These are phyloP conservation scores for Boletus vermiculosoides DNA, from an alignment of 768 basidiomycete species.

Conservation along the genomic window DNA sequence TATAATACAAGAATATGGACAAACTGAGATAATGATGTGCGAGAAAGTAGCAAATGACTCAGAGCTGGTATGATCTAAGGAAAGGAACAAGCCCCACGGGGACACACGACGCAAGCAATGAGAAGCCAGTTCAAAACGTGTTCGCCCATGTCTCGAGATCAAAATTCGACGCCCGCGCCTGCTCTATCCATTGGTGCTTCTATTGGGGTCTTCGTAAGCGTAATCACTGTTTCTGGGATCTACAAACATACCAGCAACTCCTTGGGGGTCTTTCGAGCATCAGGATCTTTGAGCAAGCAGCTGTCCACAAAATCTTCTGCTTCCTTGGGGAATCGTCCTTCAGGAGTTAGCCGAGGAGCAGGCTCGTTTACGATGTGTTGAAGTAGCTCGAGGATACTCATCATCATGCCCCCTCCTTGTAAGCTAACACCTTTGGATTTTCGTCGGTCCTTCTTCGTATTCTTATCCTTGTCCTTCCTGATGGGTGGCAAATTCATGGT, in stretches of 20 bases:
- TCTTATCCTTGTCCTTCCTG: slow-evolving; percentile 41
- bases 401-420: slow-evolving; percentile 94
- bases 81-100: slow-evolving; percentile 10
- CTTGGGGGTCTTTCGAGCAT: slow-evolving; percentile 78
- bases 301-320: slow-evolving; percentile 86
- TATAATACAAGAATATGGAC: slow-evolving; percentile 34
- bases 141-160: slow-evolving; percentile 82
- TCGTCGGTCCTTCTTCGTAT: slow-evolving; percentile 71
- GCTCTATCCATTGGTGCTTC: slow-evolving; percentile 76
- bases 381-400: slow-evolving; percentile 94
- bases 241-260: slow-evolving; percentile 62
- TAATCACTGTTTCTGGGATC: not conserved
- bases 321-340: slow-evolving; percentile 67
- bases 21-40: slow-evolving; percentile 32
- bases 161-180: slow-evolving; percentile 55
- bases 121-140: slow-evolving; percentile 51
- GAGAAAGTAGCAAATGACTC: slow-evolving; percentile 29
- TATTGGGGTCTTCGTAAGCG: slow-evolving; percentile 31
- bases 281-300: slow-evolving; percentile 90
- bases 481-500: slow-evolving; percentile 44
- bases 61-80: slow-evolving; percentile 26
- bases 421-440: slow-evolving; percentile 91
- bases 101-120: slow-evolving; percentile 11
- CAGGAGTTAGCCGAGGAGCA: slow-evolving; percentile 80
- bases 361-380: slow-evolving; percentile 99